phyloP scores from a whole-genome alignment of 257 asterid species.

The Solanum lignicaule region DNA sequence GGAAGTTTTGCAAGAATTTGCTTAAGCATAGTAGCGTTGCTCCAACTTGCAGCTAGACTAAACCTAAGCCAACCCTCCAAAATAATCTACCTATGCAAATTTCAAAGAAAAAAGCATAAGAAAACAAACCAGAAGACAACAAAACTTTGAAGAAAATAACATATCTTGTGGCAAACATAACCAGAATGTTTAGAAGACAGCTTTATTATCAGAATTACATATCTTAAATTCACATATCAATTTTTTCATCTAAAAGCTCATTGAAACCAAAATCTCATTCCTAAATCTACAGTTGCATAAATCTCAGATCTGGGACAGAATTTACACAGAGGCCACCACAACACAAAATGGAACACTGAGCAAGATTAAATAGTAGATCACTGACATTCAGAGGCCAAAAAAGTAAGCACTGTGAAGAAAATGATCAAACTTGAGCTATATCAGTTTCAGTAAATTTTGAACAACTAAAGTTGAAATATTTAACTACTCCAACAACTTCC shows the following conservation, averaged over 20 bases:
- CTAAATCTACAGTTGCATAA: not conserved
- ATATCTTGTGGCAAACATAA: not conserved
- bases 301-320: conserved; percentile 16
- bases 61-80: not conserved
- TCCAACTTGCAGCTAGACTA: conserved; percentile 6
- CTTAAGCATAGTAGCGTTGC: conserved; percentile 37
- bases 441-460: not conserved
- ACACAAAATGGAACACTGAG: not conserved
- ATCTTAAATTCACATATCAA: not conserved
- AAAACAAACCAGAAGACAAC: not conserved
- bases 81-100: not conserved
- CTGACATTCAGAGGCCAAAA: not conserved
- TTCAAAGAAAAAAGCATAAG: not conserved
- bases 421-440: not conserved
- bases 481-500: not conserved
- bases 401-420: not conserved
- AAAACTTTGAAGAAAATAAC: not conserved
- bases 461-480: not conserved
- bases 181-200: not conserved
- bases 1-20: conserved; percentile 44
- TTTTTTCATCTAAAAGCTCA: not conserved
- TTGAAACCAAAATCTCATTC: not conserved
- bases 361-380: conserved; percentile 9
- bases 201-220: not conserved
- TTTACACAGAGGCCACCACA: not conserved